Conservation (phyloP, 1,284 basidiomycete species). For the Neonothopanus nambi region DNA sequence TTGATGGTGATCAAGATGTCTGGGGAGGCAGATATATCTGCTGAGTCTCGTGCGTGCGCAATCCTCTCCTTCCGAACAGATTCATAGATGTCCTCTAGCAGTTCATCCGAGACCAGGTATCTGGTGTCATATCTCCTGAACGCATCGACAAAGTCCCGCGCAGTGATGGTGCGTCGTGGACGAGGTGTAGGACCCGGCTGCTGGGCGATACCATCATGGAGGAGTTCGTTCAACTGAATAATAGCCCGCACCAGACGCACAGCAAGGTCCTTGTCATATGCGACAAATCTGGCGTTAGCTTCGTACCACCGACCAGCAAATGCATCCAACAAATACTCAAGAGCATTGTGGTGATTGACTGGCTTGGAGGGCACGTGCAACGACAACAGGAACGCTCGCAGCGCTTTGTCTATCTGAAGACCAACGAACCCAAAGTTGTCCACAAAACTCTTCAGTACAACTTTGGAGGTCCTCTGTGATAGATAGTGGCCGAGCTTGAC, state of each 20-base stretch:
- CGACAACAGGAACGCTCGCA: slow-evolving; percentile 86
- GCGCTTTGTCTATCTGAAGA: slow-evolving; percentile 84
- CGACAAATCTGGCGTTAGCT: slow-evolving; percentile 78
- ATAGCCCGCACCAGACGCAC: slow-evolving; percentile 81
- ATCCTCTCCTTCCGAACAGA: slow-evolving; percentile 75
- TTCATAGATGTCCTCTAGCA: slow-evolving; percentile 74
- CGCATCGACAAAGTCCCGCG: slow-evolving; percentile 76
- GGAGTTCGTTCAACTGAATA: slow-evolving; percentile 82
- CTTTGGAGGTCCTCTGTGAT: slow-evolving; percentile 66
- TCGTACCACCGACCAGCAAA: slow-evolving; percentile 90
- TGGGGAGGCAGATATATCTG: slow-evolving; percentile 35
- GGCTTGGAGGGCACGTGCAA: slow-evolving; percentile 67
- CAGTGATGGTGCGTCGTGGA: slow-evolving; percentile 63
- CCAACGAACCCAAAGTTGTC: slow-evolving; percentile 85
- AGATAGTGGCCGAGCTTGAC: slow-evolving; percentile 85
- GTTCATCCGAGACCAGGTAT: slow-evolving; percentile 67
- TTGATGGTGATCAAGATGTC: slow-evolving; percentile 67
- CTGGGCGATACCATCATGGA: slow-evolving; percentile 66
- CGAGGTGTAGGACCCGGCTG: slow-evolving; percentile 64
- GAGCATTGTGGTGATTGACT: slow-evolving; percentile 41
- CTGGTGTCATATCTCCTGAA: slow-evolving; percentile 77
- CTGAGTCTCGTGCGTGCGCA: slow-evolving; percentile 64
- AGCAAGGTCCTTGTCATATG: slow-evolving; percentile 79
- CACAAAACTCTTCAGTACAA: slow-evolving; percentile 80
- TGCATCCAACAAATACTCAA: slow-evolving; percentile 77